Evolutionary conservation across 1,284 basidiomycete species (phyloP).

Genomic region (Cronartium quercuum): DNA sequence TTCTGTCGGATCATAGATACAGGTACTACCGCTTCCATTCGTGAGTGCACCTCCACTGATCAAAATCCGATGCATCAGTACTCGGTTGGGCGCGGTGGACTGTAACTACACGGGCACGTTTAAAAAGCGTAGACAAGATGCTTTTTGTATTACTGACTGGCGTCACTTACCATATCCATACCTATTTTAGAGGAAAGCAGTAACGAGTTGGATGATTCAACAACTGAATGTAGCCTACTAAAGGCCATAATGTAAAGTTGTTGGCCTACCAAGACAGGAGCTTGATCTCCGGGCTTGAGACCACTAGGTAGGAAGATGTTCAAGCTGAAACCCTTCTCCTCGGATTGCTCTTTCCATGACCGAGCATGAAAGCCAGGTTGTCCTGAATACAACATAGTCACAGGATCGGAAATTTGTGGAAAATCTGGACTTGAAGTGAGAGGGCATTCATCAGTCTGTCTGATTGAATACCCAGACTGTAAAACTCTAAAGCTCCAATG

Average conservation of each 20-base stretch:
- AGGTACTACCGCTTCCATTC: neutral
- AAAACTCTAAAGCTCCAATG: no score
- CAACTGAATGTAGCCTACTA: no score
- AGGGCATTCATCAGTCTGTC: neutral
- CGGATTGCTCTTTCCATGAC: neutral
- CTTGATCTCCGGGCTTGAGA: neutral
- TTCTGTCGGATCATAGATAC: constrained; percentile 28
- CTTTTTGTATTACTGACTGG: constrained; percentile 1
- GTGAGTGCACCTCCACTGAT: neutral
- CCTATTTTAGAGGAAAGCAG: no score
- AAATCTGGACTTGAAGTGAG: neutral
- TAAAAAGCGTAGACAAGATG: neutral
- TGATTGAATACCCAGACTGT: neutral
- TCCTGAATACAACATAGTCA: neutral
- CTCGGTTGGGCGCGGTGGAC: neutral
- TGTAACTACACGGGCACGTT: neutral
- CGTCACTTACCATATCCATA: constrained; percentile 3
- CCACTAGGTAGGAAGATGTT: constrained; percentile 9
- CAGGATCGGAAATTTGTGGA: neutral
- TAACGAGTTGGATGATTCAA: no score
- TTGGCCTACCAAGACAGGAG: constrained; percentile 26
- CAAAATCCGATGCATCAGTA: neutral
- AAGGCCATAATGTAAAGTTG: no score
- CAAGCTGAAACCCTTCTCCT: constrained; percentile 17
- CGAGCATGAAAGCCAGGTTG: neutral